Evolutionary conservation across 345 rosid species (phyloP).

Genomic region (Hypericum perforatum): DNA sequence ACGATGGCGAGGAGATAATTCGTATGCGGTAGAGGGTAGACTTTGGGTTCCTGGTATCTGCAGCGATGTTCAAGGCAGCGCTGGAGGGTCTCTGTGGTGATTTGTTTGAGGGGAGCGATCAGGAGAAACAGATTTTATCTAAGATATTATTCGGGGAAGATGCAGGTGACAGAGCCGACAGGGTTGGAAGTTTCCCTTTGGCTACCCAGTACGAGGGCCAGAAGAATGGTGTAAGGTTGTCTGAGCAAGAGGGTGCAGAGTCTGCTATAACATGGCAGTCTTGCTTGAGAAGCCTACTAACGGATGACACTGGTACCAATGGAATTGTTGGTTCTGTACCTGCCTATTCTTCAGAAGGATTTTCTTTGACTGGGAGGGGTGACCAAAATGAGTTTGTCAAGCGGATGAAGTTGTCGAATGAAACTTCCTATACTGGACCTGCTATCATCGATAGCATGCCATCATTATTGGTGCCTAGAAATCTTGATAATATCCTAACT

Average conservation of each 20-base stretch:
- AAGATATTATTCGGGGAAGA: conserved; percentile 47
- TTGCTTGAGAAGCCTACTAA: conserved; percentile 23
- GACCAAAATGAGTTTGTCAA: conserved; percentile 28
- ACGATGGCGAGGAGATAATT: no score
- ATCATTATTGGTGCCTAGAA: conserved; percentile 11
- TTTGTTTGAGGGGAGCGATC: conserved; percentile 50
- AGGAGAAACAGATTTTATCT: conserved; percentile 44
- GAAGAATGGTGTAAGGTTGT: conserved; percentile 30
- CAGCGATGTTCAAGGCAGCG: conserved; percentile 28
- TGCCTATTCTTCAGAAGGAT: conserved; percentile 25
- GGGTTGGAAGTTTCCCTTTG: conserved; percentile 39
- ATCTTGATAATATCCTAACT: conserved; percentile 10
- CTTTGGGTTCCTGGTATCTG: conserved; percentile 11
- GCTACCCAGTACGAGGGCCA: conserved; percentile 28
- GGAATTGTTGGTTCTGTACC: conserved; percentile 20
- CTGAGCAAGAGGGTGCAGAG: conserved; percentile 45
- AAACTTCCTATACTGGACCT: conserved; percentile 14
- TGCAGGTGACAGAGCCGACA: conserved; percentile 27
- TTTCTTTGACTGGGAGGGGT: conserved; percentile 24
- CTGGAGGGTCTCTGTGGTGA: conserved; percentile 30
- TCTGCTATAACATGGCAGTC: conserved; percentile 49
- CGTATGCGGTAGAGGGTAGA: no score
- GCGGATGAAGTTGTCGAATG: conserved; percentile 39
- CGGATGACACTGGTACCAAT: conserved; percentile 24
- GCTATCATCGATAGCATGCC: conserved; percentile 15